Evolutionary conservation across 768 basidiomycete species (phyloP).

Genomic region (Agrocybe pediades): DNA sequence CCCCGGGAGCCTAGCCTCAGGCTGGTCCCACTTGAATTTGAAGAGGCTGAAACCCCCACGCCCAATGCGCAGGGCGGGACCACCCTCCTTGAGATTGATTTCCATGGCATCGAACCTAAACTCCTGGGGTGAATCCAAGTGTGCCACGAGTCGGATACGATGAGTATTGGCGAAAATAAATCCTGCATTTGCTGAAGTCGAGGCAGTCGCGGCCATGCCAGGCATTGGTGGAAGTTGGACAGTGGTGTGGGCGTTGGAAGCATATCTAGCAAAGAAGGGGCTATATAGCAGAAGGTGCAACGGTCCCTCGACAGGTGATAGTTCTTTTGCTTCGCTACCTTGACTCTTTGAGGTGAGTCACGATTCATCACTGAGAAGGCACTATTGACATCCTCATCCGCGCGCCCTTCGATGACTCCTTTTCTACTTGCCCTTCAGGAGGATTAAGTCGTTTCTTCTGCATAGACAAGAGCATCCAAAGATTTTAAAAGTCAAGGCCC

Average conservation of each 20-base stretch:
- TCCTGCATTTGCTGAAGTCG: slow-evolving; percentile 10
- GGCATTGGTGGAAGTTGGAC: slow-evolving; percentile 7
- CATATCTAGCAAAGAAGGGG: slow-evolving; percentile 22
- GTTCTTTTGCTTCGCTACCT: no score
- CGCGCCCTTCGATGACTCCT: no score
- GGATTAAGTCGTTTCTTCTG: no score
- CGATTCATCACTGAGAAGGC: no score
- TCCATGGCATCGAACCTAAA: slow-evolving; percentile 92
- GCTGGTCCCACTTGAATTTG: no score
- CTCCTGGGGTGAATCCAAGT: slow-evolving; percentile 87
- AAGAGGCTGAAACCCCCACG: slow-evolving; percentile 96
- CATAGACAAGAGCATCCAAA: no score
- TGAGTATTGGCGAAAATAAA: slow-evolving; percentile 33
- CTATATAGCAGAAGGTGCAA: slow-evolving; percentile 36
- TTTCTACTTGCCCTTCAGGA: no score
- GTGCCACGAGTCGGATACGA: slow-evolving; percentile 92
- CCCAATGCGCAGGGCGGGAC: slow-evolving; percentile 81
- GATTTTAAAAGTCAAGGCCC: no score
- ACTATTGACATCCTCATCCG: no score
- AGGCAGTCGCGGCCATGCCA: slow-evolving; percentile 3
- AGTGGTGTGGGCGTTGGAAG: slow-evolving; percentile 14
- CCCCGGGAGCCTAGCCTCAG: slow-evolving; percentile 64
- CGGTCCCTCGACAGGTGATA: slow-evolving; percentile 34
- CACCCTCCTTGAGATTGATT: slow-evolving; percentile 75
- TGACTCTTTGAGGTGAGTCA: no score